phyloP scores from a whole-genome alignment of 148 eudicot genomes.

The Rhododendron mucronatum region DNA sequence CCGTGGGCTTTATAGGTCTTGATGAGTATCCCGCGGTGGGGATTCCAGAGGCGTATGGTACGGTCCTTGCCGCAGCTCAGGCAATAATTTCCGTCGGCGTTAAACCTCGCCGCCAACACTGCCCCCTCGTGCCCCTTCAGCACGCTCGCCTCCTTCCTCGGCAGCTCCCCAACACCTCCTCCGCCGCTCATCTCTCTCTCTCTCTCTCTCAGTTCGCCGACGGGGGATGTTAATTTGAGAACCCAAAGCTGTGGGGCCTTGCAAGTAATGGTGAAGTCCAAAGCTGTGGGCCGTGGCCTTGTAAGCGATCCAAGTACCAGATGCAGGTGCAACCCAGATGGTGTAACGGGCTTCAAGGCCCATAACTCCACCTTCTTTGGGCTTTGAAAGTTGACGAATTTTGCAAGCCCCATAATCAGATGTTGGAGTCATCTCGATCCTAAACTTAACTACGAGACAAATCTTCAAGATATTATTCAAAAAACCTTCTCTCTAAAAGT shows the following conservation, averaged over 20 bases:
- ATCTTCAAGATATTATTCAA: no score
- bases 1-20: slow-evolving; percentile 90
- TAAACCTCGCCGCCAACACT: slow-evolving; percentile 76
- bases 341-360: neutral
- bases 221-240: neutral
- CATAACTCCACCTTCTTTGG: neutral
- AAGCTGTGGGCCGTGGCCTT: neutral
- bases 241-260: neutral
- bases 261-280: neutral
- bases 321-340: neutral
- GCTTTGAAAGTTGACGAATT: neutral
- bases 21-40: slow-evolving; percentile 90
- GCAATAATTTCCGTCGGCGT: slow-evolving; percentile 71
- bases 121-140: slow-evolving; percentile 88
- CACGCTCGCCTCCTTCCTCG: slow-evolving; percentile 56
- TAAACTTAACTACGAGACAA: no score
- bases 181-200: slow-evolving; percentile 27
- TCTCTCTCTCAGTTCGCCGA: neutral
- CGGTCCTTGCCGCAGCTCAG: slow-evolving; percentile 90
- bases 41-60: slow-evolving; percentile 95
- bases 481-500: no score
- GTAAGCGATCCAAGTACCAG: neutral
- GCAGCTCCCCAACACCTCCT: slow-evolving; percentile 26
- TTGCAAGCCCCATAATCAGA: no score
- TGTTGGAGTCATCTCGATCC: neutral